These are phyloP conservation scores for Didymellaceae sp. DNA, from an alignment of 2,329 filamentous ascomycete genomes.

Conservation along the genomic window DNA sequence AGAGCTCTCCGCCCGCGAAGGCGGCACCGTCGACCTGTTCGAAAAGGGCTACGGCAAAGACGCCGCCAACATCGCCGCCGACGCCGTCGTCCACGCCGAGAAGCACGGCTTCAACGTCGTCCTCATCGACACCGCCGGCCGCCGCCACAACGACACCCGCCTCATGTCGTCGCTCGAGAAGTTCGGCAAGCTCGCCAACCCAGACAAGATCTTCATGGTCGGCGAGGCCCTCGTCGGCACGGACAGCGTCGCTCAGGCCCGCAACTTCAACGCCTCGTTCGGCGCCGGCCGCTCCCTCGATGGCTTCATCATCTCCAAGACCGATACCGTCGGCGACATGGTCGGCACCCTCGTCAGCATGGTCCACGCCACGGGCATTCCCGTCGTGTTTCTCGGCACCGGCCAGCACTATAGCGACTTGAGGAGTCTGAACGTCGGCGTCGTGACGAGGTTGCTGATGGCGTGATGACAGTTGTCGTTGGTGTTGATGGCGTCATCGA, in stretches of 20 bases:
- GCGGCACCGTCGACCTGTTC: conserved; percentile 82
- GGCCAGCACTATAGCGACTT: conserved; percentile 72
- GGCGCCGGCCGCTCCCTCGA: conserved; percentile 81
- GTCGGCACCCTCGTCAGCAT: conserved; percentile 94
- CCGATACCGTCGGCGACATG: conserved; percentile 99
- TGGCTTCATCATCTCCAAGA: conserved; percentile 98
- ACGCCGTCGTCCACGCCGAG: conserved; percentile 82
- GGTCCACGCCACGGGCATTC: conserved; percentile 95
- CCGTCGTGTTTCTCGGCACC: conserved; percentile 87
- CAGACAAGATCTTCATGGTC: conserved; percentile 99
- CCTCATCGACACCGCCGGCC: conserved; percentile 93
- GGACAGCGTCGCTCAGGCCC: conserved; percentile 91
- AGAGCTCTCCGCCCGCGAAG: conserved; percentile 84
- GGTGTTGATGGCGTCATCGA: no score
- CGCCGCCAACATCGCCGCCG: conserved; percentile 91
- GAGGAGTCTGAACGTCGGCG: conserved; percentile 68
- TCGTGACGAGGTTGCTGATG: conserved; percentile 68
- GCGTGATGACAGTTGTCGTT: no score
- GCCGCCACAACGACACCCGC: conserved; percentile 92
- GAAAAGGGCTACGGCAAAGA: conserved; percentile 98
- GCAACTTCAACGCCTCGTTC: conserved; percentile 95
- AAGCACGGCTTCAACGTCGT: conserved; percentile 87
- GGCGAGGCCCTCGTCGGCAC: conserved; percentile 91
- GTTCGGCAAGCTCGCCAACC: conserved; percentile 93
- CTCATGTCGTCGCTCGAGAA: conserved; percentile 98